Evolutionary conservation across 805 yeast genomes (phyloP), one percentile per base, ranked within the genome.

Genomic region (Barnettozyma vustinii): DNA sequence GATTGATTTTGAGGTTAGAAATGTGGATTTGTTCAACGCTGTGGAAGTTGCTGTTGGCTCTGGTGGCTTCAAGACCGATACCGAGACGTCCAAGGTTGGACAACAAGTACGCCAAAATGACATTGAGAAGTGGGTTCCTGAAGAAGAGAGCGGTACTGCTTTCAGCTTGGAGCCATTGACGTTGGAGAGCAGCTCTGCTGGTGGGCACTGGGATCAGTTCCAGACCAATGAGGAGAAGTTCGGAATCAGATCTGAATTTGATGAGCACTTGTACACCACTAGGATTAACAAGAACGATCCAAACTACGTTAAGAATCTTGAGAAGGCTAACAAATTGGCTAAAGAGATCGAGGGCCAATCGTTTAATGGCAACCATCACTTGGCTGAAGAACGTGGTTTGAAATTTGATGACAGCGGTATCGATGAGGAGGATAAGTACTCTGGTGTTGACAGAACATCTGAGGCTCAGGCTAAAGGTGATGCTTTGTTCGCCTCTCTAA

Each of bases 401-500:
- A 60, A 65, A 16, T 77, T 85, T 36, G 96, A 87, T 63, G 96
- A 87, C 61, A 79, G 86, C 51, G 96, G 96, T 16, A 56, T 87
- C 56, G 98, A 94, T 66, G 99, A 94, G 69, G 99, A 94, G 66
- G 97, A 91, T 66, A 87, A 87, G 67, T 94, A 91, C 63, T 89
- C 97, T 5, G 97, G 97, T 45, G 99, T 90, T 25, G 68, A 45
- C 32, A 59, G 63, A 49, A 33, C 42, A 18, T 19, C 53, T 15
- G 50, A 44, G 23, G 23, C 42, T 18, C 37, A 47, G 35, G 25
- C 51, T 1, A 55, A 55, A 32, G 56, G 58, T 19, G 63, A 61
- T 47, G 65, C 62, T 7, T 40, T 61, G 20, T 61, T 61, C 43
- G 53, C 54, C 15, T 59, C 62, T n/a, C 49, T 61, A 50, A 59